Evolutionary conservation across 148 eudicot species (phyloP), one percentile per base, ranked within the genome.

Genomic region (Oxyria digyna): DNA sequence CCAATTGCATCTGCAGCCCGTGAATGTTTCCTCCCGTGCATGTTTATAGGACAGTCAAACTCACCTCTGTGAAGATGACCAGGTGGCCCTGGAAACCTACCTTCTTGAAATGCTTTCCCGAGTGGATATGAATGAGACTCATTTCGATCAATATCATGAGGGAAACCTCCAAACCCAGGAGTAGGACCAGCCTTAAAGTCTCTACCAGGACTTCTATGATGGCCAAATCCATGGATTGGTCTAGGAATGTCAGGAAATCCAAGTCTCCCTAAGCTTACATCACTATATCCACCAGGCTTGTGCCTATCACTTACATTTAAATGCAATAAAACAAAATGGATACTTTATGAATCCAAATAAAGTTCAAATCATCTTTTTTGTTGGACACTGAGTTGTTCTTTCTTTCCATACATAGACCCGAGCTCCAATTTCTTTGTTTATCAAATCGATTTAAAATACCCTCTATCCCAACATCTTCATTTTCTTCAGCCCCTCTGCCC

Each of bases 201-300:
- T 73, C 87, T 78, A 68, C 85, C 88, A n/a, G 87, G 97, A 75
- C 95, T 93, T 75, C 74, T 78, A 63, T 90, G 85, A 32, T 70
- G 83, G 62, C 81, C 89, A 78, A 85, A 86, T 59, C 79, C 91
- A 77, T 78, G 76, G 20, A 68, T 74, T 6, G 80, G 78, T 49
- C 82, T 79, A 64, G 74, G 73, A 70, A 85, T 76, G 76, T 82
- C 90, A 29, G 78, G 80, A 67, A 67, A 69, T 64, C 78, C 81
- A 40, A 71, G 72, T 78, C 83, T 83, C 35, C 84, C 75, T 37
- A 73, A 26, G 46, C 49, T 50, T 68, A 71, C 85, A 76, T 82
- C 86, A 75, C 73, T 75, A 49, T 72, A 78, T 67, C 82, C 85
- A 69, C 37, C 43, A 23, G 74, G 76, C 41, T 41, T 74, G 23